A percentile compares a stretch with the other conserved stretches of the same genome.
Conservation (phyloP, 345 rosid genomes). For the Leavenworthia alabamica region DNA sequence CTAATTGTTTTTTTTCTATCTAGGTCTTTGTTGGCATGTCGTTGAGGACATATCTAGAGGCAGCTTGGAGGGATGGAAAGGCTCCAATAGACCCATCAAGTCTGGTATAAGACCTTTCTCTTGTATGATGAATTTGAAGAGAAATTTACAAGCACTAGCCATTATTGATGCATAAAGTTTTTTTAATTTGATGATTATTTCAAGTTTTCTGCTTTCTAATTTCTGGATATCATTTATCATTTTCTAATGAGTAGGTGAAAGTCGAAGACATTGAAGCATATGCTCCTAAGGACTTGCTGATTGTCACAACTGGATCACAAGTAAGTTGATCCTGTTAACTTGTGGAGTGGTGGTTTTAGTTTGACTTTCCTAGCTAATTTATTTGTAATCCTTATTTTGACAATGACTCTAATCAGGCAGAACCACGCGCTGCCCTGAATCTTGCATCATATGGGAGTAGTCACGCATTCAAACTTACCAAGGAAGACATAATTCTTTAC, state of each 20-base stretch:
- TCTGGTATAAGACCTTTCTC: constrained; percentile 46
- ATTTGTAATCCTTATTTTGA: constrained; percentile 27
- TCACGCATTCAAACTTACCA: constrained; percentile 72
- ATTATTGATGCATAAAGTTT: constrained; percentile 10
- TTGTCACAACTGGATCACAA: constrained; percentile 97
- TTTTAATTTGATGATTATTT: background rate
- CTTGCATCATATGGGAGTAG: constrained; percentile 94
- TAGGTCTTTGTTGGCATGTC: constrained; percentile 99
- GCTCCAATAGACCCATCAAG: constrained; percentile 93
- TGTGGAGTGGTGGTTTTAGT: background rate
- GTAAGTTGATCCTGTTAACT: constrained; percentile 42
- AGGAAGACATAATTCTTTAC: constrained; percentile 80
- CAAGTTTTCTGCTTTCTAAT: background rate
- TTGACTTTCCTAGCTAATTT: constrained; percentile 9
- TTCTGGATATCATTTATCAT: constrained; percentile 8
- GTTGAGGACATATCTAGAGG: constrained; percentile 86
- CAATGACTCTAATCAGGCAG: constrained; percentile 71
- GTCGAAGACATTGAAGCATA: constrained; percentile 92
- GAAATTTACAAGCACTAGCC: background rate
- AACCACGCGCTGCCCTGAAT: constrained; percentile 95
- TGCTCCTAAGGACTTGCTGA: constrained; percentile 90
- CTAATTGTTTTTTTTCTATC: background rate
- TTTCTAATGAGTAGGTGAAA: constrained; percentile 46
- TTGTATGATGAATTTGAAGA: background rate
- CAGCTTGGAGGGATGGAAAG: constrained; percentile 99